These are phyloP conservation scores for Nitzschia palea DNA, from an alignment of 108 stramenopile genomes.

Conservation along the genomic window DNA sequence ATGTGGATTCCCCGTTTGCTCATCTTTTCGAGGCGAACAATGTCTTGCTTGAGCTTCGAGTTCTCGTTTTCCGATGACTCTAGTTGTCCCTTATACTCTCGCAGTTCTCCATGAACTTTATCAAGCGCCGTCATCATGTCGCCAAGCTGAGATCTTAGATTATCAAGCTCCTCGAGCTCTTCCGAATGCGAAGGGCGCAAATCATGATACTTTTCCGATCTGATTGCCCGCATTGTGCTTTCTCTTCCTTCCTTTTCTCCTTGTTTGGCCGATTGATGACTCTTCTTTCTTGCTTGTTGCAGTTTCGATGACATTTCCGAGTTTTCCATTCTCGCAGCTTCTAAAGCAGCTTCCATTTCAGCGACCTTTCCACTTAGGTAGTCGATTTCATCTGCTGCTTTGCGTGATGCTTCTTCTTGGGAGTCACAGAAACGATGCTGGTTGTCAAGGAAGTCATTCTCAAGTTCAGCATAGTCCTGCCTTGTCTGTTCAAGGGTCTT, in stretches of 20 bases:
- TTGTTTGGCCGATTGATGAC: background rate
- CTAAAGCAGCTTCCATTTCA: slow-evolving; percentile 9
- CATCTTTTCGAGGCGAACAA: background rate
- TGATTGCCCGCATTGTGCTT: background rate
- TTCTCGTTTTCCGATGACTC: slow-evolving; percentile 2
- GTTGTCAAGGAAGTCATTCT: slow-evolving; percentile 13
- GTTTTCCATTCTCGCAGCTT: background rate
- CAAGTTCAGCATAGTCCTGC: slow-evolving; percentile 15
- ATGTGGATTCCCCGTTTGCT: background rate
- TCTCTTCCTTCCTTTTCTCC: background rate
- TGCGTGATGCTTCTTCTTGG: slow-evolving; percentile 9
- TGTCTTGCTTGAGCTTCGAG: background rate
- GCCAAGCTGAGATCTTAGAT: background rate
- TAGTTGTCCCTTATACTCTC: background rate
- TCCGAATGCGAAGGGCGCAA: too few species aligned
- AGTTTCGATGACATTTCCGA: background rate
- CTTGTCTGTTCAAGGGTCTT: slow-evolving; percentile 5
- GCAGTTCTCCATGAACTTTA: background rate
- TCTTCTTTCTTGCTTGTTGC: background rate
- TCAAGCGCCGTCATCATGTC: background rate
- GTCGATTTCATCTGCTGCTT: slow-evolving; percentile 3
- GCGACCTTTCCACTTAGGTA: background rate
- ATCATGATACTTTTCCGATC: background rate
- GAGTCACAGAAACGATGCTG: slow-evolving; percentile 17
- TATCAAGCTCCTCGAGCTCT: background rate